Evolutionary conservation across 768 basidiomycete genomes (phyloP).

Genomic region (Candolleomyces efflorescens): DNA sequence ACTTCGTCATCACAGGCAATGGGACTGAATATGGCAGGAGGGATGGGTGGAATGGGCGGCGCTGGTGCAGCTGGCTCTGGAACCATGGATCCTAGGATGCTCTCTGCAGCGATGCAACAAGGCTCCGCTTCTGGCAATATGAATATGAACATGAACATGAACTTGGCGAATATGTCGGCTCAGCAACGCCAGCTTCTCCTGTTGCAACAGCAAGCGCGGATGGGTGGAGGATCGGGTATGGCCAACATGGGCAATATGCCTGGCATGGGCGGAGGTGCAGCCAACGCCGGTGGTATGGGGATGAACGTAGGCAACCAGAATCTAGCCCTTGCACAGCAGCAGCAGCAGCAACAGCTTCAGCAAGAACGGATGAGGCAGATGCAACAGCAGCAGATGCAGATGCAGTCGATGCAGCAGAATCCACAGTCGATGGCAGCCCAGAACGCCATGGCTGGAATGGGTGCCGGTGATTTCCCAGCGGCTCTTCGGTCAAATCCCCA

Average conservation of each 20-base stretch:
- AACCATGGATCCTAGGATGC: conserved; percentile 6
- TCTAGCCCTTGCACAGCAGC: conserved; percentile 18
- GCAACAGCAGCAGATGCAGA: conserved; percentile 33
- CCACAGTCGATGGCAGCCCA: conserved; percentile 20
- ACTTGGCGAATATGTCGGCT: conserved; percentile 2
- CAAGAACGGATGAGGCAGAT: conserved; percentile 17
- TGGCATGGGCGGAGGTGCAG: conserved; percentile 9
- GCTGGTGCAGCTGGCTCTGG: neutral
- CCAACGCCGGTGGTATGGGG: conserved; percentile 13
- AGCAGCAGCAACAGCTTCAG: conserved; percentile 13
- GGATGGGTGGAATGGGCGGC: conserved; percentile 4
- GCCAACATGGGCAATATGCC: neutral
- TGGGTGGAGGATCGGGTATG: neutral
- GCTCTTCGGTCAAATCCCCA: conserved; percentile 49
- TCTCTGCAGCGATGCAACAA: conserved; percentile 5
- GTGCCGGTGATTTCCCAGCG: conserved; percentile 32
- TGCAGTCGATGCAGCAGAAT: conserved; percentile 40
- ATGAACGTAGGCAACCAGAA: conserved; percentile 30
- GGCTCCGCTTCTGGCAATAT: neutral
- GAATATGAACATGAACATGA: conserved; percentile 3
- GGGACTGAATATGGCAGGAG: neutral
- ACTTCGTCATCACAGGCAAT: neutral
- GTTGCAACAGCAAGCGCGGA: conserved; percentile 4
- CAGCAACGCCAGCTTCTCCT: conserved; percentile 5
- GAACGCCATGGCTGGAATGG: conserved; percentile 15